Base-by-base conservation (phyloP, 2,329 filamentous ascomycete genomes). In the Stenocarpella maydis region DNA sequence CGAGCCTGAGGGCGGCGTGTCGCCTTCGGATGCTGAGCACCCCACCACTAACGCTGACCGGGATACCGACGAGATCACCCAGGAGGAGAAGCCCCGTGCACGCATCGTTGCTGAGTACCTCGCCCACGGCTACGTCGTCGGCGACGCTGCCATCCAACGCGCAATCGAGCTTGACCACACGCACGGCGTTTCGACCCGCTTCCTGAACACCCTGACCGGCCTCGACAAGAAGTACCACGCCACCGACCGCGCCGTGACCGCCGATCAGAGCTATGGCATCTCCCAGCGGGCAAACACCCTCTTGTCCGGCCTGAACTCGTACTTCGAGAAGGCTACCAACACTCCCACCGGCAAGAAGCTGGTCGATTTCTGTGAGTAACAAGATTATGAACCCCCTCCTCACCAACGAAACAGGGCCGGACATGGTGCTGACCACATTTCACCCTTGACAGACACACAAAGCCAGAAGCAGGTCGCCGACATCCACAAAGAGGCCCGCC, bases 81-180 rank as follows among this genome's bases (percentile, higher is more conserved):
- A 99, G 79, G 96, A 99, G 82, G 94, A 98, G 85, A 99, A 99
- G 87, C 96, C 96, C 19, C 92, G 95, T 76, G 90, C 92, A 49
- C 93, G 96, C 76, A 97, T 99, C 80, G 82, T 98, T 63, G 96
- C 96, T 73, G 96, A 99, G 84, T 98, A 98, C 82, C 91, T 99
- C 41, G 95, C 96, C 14, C 94, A 98, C 76, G 96, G 96, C 75
- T 99, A 99, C 83, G 88, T 90, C 47, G 86, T 98, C 73, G 94
- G 88, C 37, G 88, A 91, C 69, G 85, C 81, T 34, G 92, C 93
- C 63, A 91, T 97, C 75, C 88, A 96, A 83, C 88, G 88, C 72
- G 95, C 94, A 72, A 92, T 99, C 76, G 89, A 93, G 37, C 89
- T 98, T 64, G 96, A 99, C 84, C 85, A 92, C 79, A 92, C 95